Conservation (phyloP, 768 basidiomycete genomes). For the Rhodotorula kratochvilovae region DNA sequence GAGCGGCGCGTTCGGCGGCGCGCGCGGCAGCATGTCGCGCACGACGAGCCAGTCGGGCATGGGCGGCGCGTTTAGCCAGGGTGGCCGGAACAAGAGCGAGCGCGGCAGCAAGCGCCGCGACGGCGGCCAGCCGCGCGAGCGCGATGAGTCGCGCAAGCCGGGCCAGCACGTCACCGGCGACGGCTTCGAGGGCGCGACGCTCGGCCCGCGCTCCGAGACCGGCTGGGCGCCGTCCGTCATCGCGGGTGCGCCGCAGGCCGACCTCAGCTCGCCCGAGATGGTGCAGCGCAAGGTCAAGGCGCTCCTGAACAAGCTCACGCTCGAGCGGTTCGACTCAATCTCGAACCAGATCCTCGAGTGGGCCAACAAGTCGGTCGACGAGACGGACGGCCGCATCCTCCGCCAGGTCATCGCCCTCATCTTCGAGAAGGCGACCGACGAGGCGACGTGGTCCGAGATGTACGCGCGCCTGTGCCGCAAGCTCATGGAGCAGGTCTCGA, state of each 20-base stretch:
- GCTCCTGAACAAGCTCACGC: slow-evolving; percentile 89
- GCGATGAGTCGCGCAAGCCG: slow-evolving; percentile 37
- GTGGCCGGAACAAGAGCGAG: slow-evolving; percentile 68
- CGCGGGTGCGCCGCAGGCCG: slow-evolving; percentile 26
- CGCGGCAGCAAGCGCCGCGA: slow-evolving; percentile 76
- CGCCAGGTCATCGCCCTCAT: slow-evolving; percentile 94
- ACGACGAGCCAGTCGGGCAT: slow-evolving; percentile 45
- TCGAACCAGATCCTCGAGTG: slow-evolving; percentile 90
- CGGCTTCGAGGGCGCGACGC: slow-evolving; percentile 32
- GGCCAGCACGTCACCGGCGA: slow-evolving; percentile 50
- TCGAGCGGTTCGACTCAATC: slow-evolving; percentile 94
- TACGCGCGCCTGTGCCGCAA: slow-evolving; percentile 90
- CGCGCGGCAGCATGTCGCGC: slow-evolving; percentile 37
- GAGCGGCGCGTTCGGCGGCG: slow-evolving; percentile 29
- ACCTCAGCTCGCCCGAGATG: slow-evolving; percentile 67
- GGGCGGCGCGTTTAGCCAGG: slow-evolving; percentile 42
- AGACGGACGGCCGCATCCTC: slow-evolving; percentile 87
- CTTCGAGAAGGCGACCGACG: slow-evolving; percentile 96
- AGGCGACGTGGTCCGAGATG: slow-evolving; percentile 94
- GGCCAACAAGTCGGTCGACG: slow-evolving; percentile 88
- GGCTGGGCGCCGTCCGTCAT: slow-evolving; percentile 32
- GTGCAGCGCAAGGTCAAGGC: slow-evolving; percentile 90
- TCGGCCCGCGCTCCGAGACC: slow-evolving; percentile 26
- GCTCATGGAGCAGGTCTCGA: slow-evolving; percentile 89
- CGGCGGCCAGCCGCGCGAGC: slow-evolving; percentile 47